Evolutionary conservation across 1,139 yeast genomes (phyloP), one percentile per base, ranked within the genome.

Genomic region (Magnusiomyces paraingens): DNA sequence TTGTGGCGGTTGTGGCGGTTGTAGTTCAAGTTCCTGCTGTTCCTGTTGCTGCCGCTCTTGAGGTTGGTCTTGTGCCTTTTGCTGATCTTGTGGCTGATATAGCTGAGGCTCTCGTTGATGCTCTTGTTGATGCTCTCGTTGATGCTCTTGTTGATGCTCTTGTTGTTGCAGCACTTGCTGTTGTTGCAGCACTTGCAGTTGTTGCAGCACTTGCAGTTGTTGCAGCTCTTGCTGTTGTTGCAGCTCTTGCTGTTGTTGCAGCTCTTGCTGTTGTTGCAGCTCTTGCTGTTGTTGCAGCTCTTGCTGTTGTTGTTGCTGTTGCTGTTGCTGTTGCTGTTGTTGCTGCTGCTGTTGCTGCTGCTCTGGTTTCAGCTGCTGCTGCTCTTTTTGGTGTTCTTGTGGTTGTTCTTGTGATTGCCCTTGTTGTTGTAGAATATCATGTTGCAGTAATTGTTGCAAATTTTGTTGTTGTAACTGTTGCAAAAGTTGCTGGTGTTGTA

Each of bases 321-420:
- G 62, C 18, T 54, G 61, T 39, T 49, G 58, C 32, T 54, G 62
- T 35, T 40, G 38, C 38, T 52, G 54, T 20, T 54, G 61, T 42
- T 55, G 62, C 32, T 54, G 56, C 36, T 54, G 52, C 22, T 50
- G 58, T 48, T 53, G 57, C 35, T 59, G 66, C 41, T 54, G 59
- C 20, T 57, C 61, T 45, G 59, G 66, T 38, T 52, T 54, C 47
- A 55, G 62, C 18, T 54, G 55, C 53, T 63, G 66, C 32, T 64
- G 63, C 55, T 66, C 45, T 32, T 39, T 67, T 21, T 55, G 56
- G 54, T 63, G 67, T 29, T 64, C 63, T 55, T 66, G 42, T 26
- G 39, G 68, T 45, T 52, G 44, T 11, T 48, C 57, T 47, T 40
- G 52, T 4, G 32, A 45, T 55, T 55, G 61, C 32, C 47, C 50